Base-by-base conservation (phyloP, 2,329 filamentous ascomycete species). In the Pochonia chlamydosporia region DNA sequence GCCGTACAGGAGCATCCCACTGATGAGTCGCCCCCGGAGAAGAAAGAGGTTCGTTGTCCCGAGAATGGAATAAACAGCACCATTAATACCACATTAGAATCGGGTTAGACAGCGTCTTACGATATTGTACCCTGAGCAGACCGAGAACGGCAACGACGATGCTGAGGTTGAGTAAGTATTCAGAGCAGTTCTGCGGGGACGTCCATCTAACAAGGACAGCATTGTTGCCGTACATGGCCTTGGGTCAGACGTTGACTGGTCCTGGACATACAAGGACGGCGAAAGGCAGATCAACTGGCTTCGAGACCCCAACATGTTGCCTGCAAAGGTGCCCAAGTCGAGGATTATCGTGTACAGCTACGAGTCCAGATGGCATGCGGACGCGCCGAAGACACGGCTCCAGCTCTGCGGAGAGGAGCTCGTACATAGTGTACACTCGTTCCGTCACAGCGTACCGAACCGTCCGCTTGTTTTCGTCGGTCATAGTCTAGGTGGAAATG, bases 381-480 rank as follows among this genome's bases (percentile, higher is more conserved):
- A 56, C 40, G 55, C 54, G 3, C 55, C 55, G 3, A 54, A 40
- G 46, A 56, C 51, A 11, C 49, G 54, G 10, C 50, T 56, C 11
- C 40, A 49, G 40, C 46, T 55, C 5, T 55, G 52, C 37, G 52
- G 51, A 11, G 55, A 56, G 40, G 53, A 53, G 23, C 48, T 57
- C 21, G 37, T 48, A 10, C 53, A 46, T 40, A 46, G 44, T 18
- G 3, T 55, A 4, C 47, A 47, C 42, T 18, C 20, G 3, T 52
- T 52, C 33, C 54, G 50, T 6, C 23, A 39, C 5, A 36, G 33
- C 5, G 3, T n/a, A 21, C 31, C 24, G 11, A 30, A 42, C 20
- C 49, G 54, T n/a, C 53, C 53, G 5, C 10, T 57, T 2, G 30
- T 57, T 24, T 54, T 57, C 16, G 40, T 57, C 43, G 55, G 55